Base-by-base conservation (phyloP, 129 eudicot genomes). In the Apium graveolens region DNA sequence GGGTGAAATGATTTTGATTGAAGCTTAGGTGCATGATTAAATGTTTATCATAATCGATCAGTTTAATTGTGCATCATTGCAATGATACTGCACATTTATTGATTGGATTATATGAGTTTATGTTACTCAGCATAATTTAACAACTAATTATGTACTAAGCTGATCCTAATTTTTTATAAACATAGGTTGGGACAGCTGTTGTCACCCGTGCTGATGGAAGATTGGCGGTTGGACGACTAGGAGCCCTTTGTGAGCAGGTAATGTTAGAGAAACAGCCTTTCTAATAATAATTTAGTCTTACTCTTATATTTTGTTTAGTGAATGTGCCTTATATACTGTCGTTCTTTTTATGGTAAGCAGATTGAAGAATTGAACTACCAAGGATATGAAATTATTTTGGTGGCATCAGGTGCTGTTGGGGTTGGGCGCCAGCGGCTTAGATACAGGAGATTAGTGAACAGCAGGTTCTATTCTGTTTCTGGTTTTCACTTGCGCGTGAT, bases 171-270 rank as follows among this genome's bases (percentile, higher is more conserved):
- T 35, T 62, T 81, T 83, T 37, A 48, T 76, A 11, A 69, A 75
- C 71, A 48, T 73, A 91, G 98, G 98, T 94, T 76, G 98, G 98
- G 76, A 94, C 97, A n/a, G 98, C 98, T 74, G 96, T 94, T 43
- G 97, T 94, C 45, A 94, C 98, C 76, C 90, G 96, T 80, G 85
- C 82, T 69, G 98, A 88, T 74, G 98, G 98, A 78, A 87, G 96
- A 73, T 81, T 94, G 78, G 98, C 98, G 0, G 93, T 91, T 83
- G 98, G 98, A 84, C 87, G 98, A 83, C 81, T 94, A 72, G 98
- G 98, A 79, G 90, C 98, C 70, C 92, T 91, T 31, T 91, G 98
- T 77, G 98, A 94, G 86, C 98, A 94, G 96, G 97, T 94, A 55
- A 31, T 34, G 26, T 70, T 35, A 29, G 60, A 39, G 49, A 14